Evolutionary conservation across 768 basidiomycete species (phyloP), one percentile per base, ranked within the genome.

Genomic region (Agrocybe praecox): DNA sequence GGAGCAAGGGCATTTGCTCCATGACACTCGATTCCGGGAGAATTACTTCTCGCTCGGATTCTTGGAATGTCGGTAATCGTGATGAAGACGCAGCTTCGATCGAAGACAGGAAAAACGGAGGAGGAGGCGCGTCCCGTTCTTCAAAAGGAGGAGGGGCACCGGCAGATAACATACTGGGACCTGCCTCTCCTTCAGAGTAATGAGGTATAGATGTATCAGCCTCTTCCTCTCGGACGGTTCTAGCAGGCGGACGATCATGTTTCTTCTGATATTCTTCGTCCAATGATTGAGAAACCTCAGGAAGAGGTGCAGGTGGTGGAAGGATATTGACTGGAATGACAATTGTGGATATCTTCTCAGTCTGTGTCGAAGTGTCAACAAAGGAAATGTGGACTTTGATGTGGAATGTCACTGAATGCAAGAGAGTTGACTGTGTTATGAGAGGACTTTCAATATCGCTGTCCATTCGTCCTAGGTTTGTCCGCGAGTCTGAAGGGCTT

Each of bases 201-300:
- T 80, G 78, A 43, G 89, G 90, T 10, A 81, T 83, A 2, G 76
- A 75, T 32, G 74, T 63, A 33, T 92, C 90, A 15, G 60, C 57
- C 49, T 93, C 92, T 53, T 91, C 90, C 34, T 80, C 73, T 51
- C 92, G 77, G 34, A 85, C 80, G 0, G 92, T 94, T 65, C 76
- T 83, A 2, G 79, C 69, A 1, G 92, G 92, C 7, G 92, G 92
- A 2, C 82, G 81, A 64, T 94, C 92, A 62, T 94, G 92, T 68
- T 94, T 94, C 78, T 94, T 94, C 64, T 84, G 86, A 70, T 94
- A 94, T 7, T 89, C 90, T 26, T 79, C 80, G 58, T 90, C 90
- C 19, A 91, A 71, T 52, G 83, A 82, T 53, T 78, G 80, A n/a
- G 88, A 87, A 4, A 90, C 84, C 67, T 92, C 86, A 6, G 89